These are phyloP conservation scores for Kewa caespitosa DNA, from an alignment of 179 eudicot genomes.

Conservation along the genomic window DNA sequence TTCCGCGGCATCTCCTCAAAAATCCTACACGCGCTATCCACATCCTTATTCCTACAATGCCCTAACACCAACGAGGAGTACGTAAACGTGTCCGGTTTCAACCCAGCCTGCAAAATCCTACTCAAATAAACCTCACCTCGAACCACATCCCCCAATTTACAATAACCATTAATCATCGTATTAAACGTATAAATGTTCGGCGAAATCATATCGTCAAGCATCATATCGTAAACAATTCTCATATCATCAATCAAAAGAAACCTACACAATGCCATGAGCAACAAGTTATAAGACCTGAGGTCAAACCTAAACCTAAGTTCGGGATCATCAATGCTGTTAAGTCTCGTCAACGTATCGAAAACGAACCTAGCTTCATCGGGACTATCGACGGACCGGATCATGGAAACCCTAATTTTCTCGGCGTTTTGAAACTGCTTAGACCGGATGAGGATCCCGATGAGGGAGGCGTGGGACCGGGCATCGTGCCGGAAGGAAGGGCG, in stretches of 20 bases:
- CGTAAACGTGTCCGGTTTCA: conserved; percentile 67
- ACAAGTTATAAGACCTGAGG: conserved; percentile 50
- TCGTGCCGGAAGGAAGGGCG: conserved; percentile 45
- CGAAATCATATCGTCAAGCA: conserved; percentile 49
- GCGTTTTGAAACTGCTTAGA: conserved; percentile 30
- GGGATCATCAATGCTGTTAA: conserved; percentile 33
- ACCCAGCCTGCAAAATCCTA: conserved; percentile 55
- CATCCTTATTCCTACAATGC: conserved; percentile 64
- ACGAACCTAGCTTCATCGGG: conserved; percentile 41
- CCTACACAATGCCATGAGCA: conserved; percentile 58
- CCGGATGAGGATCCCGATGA: conserved; percentile 35
- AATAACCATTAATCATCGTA: conserved; percentile 59
- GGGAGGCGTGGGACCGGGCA: conserved; percentile 38
- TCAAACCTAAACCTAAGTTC: conserved; percentile 40
- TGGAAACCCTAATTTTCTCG: conserved; percentile 40
- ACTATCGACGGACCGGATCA: conserved; percentile 51
- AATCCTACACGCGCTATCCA: conserved; percentile 51
- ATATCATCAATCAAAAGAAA: conserved; percentile 62
- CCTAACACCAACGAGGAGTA: conserved; percentile 66
- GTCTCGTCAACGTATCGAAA: conserved; percentile 32
- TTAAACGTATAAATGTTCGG: conserved; percentile 72
- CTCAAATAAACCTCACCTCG: conserved; percentile 49
- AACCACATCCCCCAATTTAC: conserved; percentile 61
- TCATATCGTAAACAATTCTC: conserved; percentile 46
- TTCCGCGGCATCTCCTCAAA: conserved; percentile 53